phyloP scores from a whole-genome alignment of 2,329 filamentous ascomycete genomes.

The Fusarium armeniacum region DNA sequence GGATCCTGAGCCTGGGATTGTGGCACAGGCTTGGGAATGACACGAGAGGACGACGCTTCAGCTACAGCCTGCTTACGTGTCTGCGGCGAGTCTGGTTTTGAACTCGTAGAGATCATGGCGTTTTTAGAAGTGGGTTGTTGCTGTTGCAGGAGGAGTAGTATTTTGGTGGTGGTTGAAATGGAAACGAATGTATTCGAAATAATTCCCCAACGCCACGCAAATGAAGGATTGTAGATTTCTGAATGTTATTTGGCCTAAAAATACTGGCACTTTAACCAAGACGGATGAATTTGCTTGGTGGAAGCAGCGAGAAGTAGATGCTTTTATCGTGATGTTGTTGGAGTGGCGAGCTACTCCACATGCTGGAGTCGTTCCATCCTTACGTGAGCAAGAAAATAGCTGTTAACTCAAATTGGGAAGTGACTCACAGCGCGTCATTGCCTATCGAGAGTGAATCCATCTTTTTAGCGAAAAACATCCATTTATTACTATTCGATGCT shows the following conservation, averaged over 20 bases:
- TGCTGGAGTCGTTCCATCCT: slow-evolving; percentile 24
- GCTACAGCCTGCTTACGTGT: slow-evolving; percentile 63
- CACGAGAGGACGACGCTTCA: slow-evolving; percentile 60
- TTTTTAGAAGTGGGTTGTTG: slow-evolving; percentile 14
- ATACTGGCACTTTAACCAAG: neutral
- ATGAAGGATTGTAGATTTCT: neutral
- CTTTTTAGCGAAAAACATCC: neutral
- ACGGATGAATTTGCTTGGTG: neutral
- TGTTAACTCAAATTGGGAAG: slow-evolving; percentile 32
- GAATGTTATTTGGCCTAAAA: neutral
- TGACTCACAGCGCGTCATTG: slow-evolving; percentile 41
- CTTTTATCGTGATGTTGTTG: slow-evolving; percentile 38
- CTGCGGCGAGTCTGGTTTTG: slow-evolving; percentile 47
- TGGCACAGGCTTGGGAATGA: slow-evolving; percentile 76
- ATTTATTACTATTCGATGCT: slow-evolving; percentile 3
- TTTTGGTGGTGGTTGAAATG: slow-evolving; percentile 12
- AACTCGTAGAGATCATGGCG: slow-evolving; percentile 58
- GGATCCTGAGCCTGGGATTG: slow-evolving; percentile 75
- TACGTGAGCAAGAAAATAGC: slow-evolving; percentile 37
- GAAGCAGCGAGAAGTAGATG: slow-evolving; percentile 14
- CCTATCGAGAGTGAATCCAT: slow-evolving; percentile 1
- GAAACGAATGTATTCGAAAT: slow-evolving; percentile 17
- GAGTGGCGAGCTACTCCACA: slow-evolving; percentile 42
- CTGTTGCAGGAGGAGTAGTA: slow-evolving; percentile 15
- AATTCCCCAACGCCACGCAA: slow-evolving; percentile 29